Evolutionary conservation across 2,329 filamentous ascomycete species (phyloP).

Genomic region (Escovopsis sp.): DNA sequence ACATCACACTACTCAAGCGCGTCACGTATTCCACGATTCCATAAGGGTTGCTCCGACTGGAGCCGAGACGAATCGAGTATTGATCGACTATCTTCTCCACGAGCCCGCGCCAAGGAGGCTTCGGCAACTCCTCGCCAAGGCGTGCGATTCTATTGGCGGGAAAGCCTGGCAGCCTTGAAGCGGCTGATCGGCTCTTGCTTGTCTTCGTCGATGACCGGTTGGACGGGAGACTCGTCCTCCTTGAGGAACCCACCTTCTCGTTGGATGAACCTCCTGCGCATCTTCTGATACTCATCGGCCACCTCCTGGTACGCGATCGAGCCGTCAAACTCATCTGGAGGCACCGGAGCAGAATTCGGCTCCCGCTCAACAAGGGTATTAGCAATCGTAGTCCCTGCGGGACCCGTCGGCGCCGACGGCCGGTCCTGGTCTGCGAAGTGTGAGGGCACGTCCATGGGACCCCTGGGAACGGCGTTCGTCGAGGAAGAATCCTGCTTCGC

Average conservation of each 20-base stretch:
- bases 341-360: slow-evolving; percentile 14
- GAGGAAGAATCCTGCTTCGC: slow-evolving; percentile 13
- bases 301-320: slow-evolving; percentile 61
- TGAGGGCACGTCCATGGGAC: slow-evolving; percentile 29
- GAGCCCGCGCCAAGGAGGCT: background rate
- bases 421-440: slow-evolving; percentile 24
- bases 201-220: slow-evolving; percentile 51
- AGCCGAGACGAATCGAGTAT: slow-evolving; percentile 15
- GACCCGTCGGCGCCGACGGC: slow-evolving; percentile 30
- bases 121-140: background rate
- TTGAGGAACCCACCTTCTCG: slow-evolving; percentile 69
- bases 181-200: slow-evolving; percentile 51
- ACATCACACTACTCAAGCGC: background rate
- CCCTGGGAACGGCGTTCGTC: slow-evolving; percentile 17
- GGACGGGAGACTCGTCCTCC: slow-evolving; percentile 51
- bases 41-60: slow-evolving; percentile 8
- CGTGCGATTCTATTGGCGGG: slow-evolving; percentile 27
- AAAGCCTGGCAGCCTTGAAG: slow-evolving; percentile 57
- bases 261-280: slow-evolving; percentile 72
- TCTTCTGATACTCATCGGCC: slow-evolving; percentile 65
- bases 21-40: slow-evolving; percentile 8
- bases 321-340: slow-evolving; percentile 54
- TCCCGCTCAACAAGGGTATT: slow-evolving; percentile 43
- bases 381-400: slow-evolving; percentile 42
- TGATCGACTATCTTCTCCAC: slow-evolving; percentile 11